Conservation (phyloP, 176 grass and related monocot species). For the Eremochloa ophiuroides region DNA sequence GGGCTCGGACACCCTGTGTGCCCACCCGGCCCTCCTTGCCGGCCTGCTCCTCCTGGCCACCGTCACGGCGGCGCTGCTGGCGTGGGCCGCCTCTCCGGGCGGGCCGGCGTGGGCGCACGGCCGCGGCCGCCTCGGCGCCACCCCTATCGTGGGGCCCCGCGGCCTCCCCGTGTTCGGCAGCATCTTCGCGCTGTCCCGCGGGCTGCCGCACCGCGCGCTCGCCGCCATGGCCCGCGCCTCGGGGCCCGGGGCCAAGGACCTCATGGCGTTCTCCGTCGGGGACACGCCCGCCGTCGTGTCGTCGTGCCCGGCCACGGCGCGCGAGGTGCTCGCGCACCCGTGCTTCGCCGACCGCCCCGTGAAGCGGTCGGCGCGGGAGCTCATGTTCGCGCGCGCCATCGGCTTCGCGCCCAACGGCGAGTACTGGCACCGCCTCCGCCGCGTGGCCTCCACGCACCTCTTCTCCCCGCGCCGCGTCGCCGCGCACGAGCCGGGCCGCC, state of each 20-base stretch:
- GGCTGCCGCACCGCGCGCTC: conserved; percentile 54
- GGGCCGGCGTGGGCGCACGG: conserved; percentile 54
- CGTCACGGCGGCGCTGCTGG: conserved; percentile 19
- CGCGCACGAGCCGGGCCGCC: conserved; percentile 57
- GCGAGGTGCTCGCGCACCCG: conserved; percentile 53
- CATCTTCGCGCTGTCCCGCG: conserved; percentile 48
- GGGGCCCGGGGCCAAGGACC: conserved; percentile 4
- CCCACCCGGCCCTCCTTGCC: conserved; percentile 28
- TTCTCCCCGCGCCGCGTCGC: conserved; percentile 66
- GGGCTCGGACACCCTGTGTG: conserved; percentile 29
- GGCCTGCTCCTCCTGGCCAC: conserved; percentile 27
- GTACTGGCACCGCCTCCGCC: conserved; percentile 74
- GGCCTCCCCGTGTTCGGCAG: conserved; percentile 60
- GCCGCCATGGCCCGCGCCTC: conserved; percentile 6
- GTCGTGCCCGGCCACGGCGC: conserved; percentile 31
- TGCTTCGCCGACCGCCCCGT: conserved; percentile 49
- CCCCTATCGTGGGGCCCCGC: conserved; percentile 25
- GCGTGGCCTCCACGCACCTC: conserved; percentile 71
- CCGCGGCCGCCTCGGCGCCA: conserved; percentile 26
- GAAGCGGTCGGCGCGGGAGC: conserved; percentile 58
- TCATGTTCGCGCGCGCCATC: conserved; percentile 71
- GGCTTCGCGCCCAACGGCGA: conserved; percentile 60
- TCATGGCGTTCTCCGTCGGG: conserved; percentile 76
- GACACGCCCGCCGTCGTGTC: conserved; percentile 51
- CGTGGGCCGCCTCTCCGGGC: conserved; percentile 48